Conservation (phyloP, 257 asterid genomes). For the Gynochthodes officinalis region DNA sequence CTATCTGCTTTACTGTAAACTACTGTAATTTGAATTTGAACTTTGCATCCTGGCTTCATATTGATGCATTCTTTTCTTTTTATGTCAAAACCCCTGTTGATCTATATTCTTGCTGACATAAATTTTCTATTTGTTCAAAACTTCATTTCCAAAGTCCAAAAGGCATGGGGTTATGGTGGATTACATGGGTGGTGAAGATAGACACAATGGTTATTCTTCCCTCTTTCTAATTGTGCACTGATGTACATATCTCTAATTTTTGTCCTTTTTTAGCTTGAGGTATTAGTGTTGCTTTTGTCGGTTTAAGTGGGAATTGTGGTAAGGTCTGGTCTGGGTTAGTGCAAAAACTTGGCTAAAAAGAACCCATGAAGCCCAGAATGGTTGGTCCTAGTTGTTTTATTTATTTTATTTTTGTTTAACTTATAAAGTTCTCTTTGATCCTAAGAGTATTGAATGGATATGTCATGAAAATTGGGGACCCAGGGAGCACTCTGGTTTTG, state of each 20-base stretch:
- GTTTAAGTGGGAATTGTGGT: background rate
- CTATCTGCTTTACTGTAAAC: background rate
- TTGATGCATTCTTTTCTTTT: background rate
- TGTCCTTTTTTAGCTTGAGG: background rate
- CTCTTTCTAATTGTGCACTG: background rate
- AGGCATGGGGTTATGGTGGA: background rate
- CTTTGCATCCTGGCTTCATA: background rate
- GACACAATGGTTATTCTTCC: background rate
- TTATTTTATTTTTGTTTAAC: background rate
- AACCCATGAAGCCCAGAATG: background rate
- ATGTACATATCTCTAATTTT: background rate
- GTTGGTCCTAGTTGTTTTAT: background rate
- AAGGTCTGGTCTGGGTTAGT: background rate
- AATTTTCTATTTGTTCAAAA: background rate
- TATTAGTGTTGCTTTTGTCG: background rate
- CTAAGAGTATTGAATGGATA: background rate
- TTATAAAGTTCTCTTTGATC: background rate
- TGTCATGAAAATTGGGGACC: background rate
- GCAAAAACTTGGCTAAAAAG: background rate
- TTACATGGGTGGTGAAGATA: background rate
- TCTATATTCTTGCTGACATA: background rate
- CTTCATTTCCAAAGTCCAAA: background rate
- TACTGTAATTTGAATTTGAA: background rate
- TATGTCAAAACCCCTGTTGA: background rate
- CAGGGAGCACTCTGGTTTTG: background rate